A percentile compares a stretch with the other conserved stretches of the same genome.
These are phyloP conservation scores for Mentha longifolia DNA, from an alignment of 257 asterid species.

Conservation along the genomic window DNA sequence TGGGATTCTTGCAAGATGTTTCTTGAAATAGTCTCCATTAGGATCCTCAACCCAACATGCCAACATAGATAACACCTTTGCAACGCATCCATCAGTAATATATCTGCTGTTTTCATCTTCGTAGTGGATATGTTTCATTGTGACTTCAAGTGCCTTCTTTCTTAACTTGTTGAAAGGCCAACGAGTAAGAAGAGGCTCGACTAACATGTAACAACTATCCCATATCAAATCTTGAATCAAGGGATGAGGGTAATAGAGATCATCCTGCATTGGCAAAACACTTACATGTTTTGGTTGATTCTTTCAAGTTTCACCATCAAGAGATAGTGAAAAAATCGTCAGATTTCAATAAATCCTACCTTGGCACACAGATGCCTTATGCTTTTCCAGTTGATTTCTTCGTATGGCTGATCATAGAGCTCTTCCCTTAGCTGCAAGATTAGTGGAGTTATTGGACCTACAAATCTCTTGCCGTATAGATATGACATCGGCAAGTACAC, in stretches of 20 bases:
- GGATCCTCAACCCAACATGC: slow-evolving; percentile 89
- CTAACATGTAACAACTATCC: slow-evolving; percentile 62
- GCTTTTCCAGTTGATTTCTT: slow-evolving; percentile 62
- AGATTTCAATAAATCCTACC: slow-evolving; percentile 33
- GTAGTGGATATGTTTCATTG: slow-evolving; percentile 75
- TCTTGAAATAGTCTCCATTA: slow-evolving; percentile 72
- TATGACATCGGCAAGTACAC: slow-evolving; percentile 88
- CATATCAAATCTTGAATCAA: slow-evolving; percentile 68
- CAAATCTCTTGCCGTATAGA: slow-evolving; percentile 73
- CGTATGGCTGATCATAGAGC: slow-evolving; percentile 61
- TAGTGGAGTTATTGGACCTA: slow-evolving; percentile 73
- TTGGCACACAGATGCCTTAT: slow-evolving; percentile 63
- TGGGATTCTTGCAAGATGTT: slow-evolving; percentile 73
- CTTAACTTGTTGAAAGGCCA: slow-evolving; percentile 76
- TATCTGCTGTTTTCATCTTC: slow-evolving; percentile 79
- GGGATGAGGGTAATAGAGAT: slow-evolving; percentile 75
- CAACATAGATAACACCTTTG: slow-evolving; percentile 71
- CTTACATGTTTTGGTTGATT: neutral
- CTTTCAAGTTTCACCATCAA: neutral
- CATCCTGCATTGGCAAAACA: slow-evolving; percentile 52
- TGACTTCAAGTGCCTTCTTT: slow-evolving; percentile 61
- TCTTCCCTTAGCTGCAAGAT: slow-evolving; percentile 63
- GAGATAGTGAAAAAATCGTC: neutral
- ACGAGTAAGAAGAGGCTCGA: slow-evolving; percentile 71
- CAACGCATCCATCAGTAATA: slow-evolving; percentile 74